Percentiles rank a stretch among this genome's conserved stretches.
These are phyloP conservation scores for Amphichorda felina DNA, from an alignment of 2,329 filamentous ascomycete genomes.

Conservation along the genomic window DNA sequence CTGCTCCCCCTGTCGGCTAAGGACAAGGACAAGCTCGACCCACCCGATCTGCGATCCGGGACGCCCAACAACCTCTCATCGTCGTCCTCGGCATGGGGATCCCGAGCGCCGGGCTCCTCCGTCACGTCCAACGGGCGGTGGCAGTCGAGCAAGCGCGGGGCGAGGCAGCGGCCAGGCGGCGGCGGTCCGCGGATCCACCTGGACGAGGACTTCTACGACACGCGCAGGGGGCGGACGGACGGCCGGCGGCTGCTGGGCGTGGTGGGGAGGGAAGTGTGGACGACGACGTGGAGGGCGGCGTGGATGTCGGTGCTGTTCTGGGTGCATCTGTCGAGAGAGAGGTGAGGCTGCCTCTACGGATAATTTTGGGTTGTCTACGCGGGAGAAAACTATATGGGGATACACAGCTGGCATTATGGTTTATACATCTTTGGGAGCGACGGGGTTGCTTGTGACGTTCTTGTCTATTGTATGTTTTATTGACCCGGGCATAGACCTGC, in stretches of 20 bases:
- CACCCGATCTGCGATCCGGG: constrained; percentile 12
- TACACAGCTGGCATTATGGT: no score
- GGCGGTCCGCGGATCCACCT: constrained; percentile 41
- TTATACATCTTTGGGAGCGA: no score
- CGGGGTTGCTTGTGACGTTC: no score
- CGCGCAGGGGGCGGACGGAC: constrained; percentile 14
- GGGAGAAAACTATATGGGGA: no score
- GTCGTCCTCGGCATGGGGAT: constrained; percentile 14
- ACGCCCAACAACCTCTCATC: constrained; percentile 5
- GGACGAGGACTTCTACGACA: constrained; percentile 33
- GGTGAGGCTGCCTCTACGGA: constrained; percentile 25
- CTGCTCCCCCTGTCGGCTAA: constrained; percentile 29
- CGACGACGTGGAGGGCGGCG: constrained; percentile 48
- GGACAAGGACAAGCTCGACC: constrained; percentile 43
- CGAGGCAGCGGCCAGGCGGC: constrained; percentile 24
- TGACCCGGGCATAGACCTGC: no score
- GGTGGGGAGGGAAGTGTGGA: constrained; percentile 48
- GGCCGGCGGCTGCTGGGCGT: constrained; percentile 24
- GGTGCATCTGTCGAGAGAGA: constrained; percentile 52
- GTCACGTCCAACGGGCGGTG: constrained; percentile 16
- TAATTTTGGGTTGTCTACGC: no score
- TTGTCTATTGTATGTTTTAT: no score
- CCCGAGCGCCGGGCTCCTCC: constrained; percentile 27
- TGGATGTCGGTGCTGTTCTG: constrained; percentile 55
- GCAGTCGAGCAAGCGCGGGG: constrained; percentile 13